A percentile compares a stretch with the other conserved stretches of the same genome.
Evolutionary conservation across 2,329 filamentous ascomycete genomes (phyloP).

Genomic region (Fusarium foetens): DNA sequence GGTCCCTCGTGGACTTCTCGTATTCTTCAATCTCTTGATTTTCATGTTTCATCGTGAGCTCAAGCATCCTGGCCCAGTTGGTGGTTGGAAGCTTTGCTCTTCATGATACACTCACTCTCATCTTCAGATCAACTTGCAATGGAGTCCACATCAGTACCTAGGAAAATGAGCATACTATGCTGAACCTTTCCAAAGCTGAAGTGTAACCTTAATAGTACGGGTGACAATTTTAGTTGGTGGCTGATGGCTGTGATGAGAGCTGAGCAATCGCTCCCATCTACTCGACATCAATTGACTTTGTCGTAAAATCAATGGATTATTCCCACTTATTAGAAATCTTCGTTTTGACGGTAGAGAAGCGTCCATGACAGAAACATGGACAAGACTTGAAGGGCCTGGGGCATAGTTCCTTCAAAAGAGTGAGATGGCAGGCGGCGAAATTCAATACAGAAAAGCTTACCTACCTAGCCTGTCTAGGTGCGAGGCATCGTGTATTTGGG

Average conservation of each 20-base stretch:
- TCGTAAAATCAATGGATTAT: not conserved
- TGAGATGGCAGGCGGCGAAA: not conserved
- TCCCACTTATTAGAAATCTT: not conserved
- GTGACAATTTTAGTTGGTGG: not conserved
- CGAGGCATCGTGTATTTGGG: not conserved
- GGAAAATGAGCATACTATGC: no score
- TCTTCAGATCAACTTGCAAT: not conserved
- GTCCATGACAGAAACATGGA: not conserved
- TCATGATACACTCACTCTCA: not conserved
- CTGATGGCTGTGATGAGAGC: not conserved
- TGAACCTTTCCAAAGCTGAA: not conserved
- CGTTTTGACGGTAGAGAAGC: not conserved
- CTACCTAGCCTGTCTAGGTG: not conserved
- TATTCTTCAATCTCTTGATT: constrained; percentile 8
- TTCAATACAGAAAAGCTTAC: not conserved
- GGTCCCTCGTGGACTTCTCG: constrained; percentile 10
- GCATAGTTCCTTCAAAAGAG: not conserved
- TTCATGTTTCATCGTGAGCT: not conserved
- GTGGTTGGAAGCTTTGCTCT: constrained; percentile 3
- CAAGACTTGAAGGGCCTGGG: not conserved
- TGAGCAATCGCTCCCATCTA: not conserved
- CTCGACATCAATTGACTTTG: no score
- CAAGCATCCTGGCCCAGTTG: not conserved
- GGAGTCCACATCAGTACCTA: not conserved
- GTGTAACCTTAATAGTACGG: no score